These are phyloP conservation scores for Combretum micranthum DNA, from an alignment of 345 rosid species.

Conservation along the genomic window DNA sequence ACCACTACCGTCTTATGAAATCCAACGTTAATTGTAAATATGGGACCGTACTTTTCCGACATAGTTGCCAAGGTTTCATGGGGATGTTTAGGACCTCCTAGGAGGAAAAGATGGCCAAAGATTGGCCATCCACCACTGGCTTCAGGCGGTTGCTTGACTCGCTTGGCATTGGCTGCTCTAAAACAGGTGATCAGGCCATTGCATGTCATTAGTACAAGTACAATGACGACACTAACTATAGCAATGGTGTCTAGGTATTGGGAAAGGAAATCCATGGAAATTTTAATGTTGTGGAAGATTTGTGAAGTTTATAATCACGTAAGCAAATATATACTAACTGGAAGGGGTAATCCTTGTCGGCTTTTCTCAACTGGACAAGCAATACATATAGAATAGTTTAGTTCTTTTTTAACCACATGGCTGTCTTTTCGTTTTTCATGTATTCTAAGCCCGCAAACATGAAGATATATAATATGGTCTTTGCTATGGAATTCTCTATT, in stretches of 20 bases:
- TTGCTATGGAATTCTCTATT: too few relatives aligned
- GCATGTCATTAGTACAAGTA: conserved; percentile 13
- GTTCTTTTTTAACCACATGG: too few relatives aligned
- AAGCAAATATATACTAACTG: too few relatives aligned
- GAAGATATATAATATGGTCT: too few relatives aligned
- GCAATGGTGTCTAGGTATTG: conserved; percentile 5
- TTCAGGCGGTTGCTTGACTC: conserved; percentile 15
- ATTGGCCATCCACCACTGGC: conserved; percentile 26
- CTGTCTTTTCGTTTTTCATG: too few relatives aligned
- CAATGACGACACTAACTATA: conserved; percentile 1
- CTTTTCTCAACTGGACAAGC: too few relatives aligned
- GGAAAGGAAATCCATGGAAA: conserved; percentile 15
- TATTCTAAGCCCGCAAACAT: too few relatives aligned
- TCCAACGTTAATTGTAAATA: conserved; percentile 30
- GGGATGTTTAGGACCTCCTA: conserved; percentile 22
- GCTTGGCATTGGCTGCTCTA: conserved; percentile 4
- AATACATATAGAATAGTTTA: too few relatives aligned
- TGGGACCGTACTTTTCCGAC: conserved; percentile 27
- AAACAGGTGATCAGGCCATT: conserved; percentile 9
- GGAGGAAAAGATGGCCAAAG: conserved; percentile 34
- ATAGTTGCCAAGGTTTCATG: conserved; percentile 18
- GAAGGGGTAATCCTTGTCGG: too few relatives aligned
- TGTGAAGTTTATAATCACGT: too few relatives aligned
- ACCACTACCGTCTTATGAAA: conserved; percentile 22
- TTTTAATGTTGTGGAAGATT: too few relatives aligned